Evolutionary conservation across 768 basidiomycete species (phyloP).

Genomic region (Xanthoconium purpureum): DNA sequence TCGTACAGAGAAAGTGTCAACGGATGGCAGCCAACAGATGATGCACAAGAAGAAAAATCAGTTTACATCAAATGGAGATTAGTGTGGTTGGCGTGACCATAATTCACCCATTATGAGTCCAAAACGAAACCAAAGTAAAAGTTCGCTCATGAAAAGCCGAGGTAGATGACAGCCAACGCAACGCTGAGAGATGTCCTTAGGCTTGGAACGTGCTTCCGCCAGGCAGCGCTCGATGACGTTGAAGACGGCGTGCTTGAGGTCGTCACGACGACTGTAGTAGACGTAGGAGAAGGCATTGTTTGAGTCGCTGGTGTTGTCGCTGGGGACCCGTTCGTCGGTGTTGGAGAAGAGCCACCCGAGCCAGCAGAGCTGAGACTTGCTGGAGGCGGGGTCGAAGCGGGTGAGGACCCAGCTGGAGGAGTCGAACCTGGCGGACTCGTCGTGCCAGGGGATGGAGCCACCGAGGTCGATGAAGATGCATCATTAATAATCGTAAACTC

Average conservation of each 20-base stretch:
- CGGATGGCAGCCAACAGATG: background rate
- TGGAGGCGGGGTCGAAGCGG: background rate
- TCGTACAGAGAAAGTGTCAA: conserved; percentile 14
- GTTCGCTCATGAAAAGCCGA: conserved; percentile 18
- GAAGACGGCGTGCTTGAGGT: conserved; percentile 7
- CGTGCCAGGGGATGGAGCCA: conserved; percentile 4
- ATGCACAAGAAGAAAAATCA: conserved; percentile 19
- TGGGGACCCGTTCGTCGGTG: background rate
- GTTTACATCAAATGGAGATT: conserved; percentile 5
- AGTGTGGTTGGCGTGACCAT: conserved; percentile 8
- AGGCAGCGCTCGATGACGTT: conserved; percentile 23
- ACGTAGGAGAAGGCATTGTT: background rate
- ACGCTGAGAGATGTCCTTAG: conserved; percentile 14
- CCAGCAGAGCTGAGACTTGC: background rate
- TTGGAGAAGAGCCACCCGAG: background rate
- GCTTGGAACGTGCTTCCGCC: conserved; percentile 21
- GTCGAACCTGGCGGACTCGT: background rate
- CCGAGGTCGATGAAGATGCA: conserved; percentile 35
- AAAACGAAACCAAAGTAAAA: conserved; percentile 7
- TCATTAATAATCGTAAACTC: conserved; percentile 55
- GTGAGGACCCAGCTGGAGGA: background rate
- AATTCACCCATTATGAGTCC: conserved; percentile 5
- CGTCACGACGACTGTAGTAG: conserved; percentile 6
- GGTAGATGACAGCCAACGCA: conserved; percentile 15
- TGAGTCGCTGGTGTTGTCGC: background rate